A percentile compares a stretch with the other conserved stretches of the same genome.
phyloP scores from a whole-genome alignment of 306 rosid genomes.

The Vigna mungo region DNA sequence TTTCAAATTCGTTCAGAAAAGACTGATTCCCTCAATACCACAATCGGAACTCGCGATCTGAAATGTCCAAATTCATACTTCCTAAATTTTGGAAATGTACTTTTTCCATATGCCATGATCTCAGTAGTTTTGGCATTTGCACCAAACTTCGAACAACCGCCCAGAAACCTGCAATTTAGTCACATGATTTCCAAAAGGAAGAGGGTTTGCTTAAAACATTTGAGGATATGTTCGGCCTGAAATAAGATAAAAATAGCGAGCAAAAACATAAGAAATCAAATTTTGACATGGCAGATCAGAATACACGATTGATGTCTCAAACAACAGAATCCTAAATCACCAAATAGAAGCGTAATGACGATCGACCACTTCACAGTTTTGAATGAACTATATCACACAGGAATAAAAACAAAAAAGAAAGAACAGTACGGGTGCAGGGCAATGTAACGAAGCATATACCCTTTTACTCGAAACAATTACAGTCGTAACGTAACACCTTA shows the following conservation, averaged over 20 bases:
- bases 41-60: neutral
- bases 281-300: slow-evolving; percentile 35
- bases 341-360: slow-evolving; percentile 39
- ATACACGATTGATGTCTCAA: slow-evolving; percentile 48
- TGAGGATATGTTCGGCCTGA: neutral
- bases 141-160: neutral
- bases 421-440: slow-evolving; percentile 41
- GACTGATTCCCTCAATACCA: neutral
- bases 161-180: neutral
- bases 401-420: slow-evolving; percentile 31
- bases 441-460: slow-evolving; percentile 52
- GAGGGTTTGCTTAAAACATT: neutral
- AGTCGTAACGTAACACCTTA: slow-evolving; percentile 35
- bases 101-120: neutral
- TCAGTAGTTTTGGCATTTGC: too few relatives aligned
- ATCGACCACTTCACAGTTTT: slow-evolving; percentile 51
- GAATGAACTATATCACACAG: slow-evolving; percentile 55
- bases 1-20: neutral
- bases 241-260: neutral
- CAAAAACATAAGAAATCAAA: slow-evolving; percentile 21
- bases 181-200: neutral
- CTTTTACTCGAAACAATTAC: slow-evolving; percentile 40
- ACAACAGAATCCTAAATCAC: slow-evolving; percentile 46
- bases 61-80: neutral
- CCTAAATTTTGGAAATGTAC: neutral